Percentiles rank a stretch among this genome's conserved stretches.
phyloP scores from a whole-genome alignment of 2,329 filamentous ascomycete species.

The Anthostomella pinea region DNA sequence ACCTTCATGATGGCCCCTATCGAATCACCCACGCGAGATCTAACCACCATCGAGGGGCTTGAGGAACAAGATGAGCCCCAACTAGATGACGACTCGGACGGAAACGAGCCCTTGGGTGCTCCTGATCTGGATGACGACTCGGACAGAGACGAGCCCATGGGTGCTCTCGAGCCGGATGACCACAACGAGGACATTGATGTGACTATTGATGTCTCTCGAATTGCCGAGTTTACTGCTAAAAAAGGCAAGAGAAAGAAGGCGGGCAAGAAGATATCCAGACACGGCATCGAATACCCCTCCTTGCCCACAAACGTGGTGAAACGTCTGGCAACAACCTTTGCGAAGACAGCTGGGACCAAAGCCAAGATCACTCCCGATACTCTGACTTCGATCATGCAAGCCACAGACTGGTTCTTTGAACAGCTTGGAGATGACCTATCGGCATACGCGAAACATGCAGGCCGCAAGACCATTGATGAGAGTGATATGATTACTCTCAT shows the following conservation, averaged over 20 bases:
- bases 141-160: conserved; percentile 16
- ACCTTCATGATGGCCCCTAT: conserved; percentile 47
- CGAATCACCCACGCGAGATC: conserved; percentile 29
- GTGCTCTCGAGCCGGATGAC: conserved; percentile 10
- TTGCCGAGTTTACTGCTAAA: conserved; percentile 9
- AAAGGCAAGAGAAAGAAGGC: conserved; percentile 38
- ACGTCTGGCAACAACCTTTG: conserved; percentile 67
- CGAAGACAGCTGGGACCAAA: conserved; percentile 64
- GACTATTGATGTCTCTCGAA: conserved; percentile 4
- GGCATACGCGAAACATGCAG: conserved; percentile 77
- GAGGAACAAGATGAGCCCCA: conserved; percentile 15
- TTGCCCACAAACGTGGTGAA: conserved; percentile 74
- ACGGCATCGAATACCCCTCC: conserved; percentile 73
- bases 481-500: conserved; percentile 79
- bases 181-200: conserved; percentile 16
- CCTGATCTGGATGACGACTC: conserved; percentile 25
- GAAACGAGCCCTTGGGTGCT: conserved; percentile 22
- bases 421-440: conserved; percentile 77
- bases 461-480: conserved; percentile 81
- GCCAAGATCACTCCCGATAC: conserved; percentile 71
- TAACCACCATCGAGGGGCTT: conserved; percentile 18
- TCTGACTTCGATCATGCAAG: conserved; percentile 71
- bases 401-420: conserved; percentile 90
- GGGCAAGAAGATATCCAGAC: conserved; percentile 59
- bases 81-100: conserved; percentile 20